Base-by-base conservation (phyloP, 164 flowering plant species). In the Saururus chinensis region DNA sequence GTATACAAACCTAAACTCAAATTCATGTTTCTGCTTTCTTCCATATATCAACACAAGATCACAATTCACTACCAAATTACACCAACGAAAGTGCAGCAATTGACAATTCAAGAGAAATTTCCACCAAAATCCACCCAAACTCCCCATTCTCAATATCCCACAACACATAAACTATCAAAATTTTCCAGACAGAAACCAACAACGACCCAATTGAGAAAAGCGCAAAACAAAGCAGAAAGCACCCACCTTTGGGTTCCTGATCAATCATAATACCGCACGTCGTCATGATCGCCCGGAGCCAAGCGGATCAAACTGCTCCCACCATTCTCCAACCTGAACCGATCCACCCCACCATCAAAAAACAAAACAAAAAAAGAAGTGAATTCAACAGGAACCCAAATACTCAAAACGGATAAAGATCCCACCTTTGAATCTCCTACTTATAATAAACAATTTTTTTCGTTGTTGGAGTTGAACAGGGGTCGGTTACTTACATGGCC, bases 201-300 rank as follows among this genome's bases (percentile, higher is more conserved):
- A 55, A 24, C 51, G 23, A 51, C 35, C 25, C 24, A 21, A 65
- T 14, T 20, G 24, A 40, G 40, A 5, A 0, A 52, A 19, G 12
- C 59, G 19, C 53, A 40, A 21, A 19, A 37, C 49, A 4, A 12
- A 12, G 10, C 22, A 53, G 20, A 53, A 22, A 22, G 45, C 23
- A 22, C 63, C 17, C 40, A 66, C 68, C 68, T 60, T 51, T 66
- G n/a, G n/a, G 41, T 19, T 40, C 51, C 13, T 40, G 40, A 41
- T 66, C 68, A 66, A 66, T 60, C 68, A 66, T 66, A 62, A 60
- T 52, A 57, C 20, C 60, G 52, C 7, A 52, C 14, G 59, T 57
- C 26, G 53, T 57, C 30, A 57, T 20, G 61, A 64, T 57, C 54
- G 20, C 11, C 67, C 11, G 48, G 42, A 6, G 8, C 40, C 61